These are phyloP conservation scores for Debaryomyces tyrocola DNA, from an alignment of 805 yeast species.

Conservation along the genomic window DNA sequence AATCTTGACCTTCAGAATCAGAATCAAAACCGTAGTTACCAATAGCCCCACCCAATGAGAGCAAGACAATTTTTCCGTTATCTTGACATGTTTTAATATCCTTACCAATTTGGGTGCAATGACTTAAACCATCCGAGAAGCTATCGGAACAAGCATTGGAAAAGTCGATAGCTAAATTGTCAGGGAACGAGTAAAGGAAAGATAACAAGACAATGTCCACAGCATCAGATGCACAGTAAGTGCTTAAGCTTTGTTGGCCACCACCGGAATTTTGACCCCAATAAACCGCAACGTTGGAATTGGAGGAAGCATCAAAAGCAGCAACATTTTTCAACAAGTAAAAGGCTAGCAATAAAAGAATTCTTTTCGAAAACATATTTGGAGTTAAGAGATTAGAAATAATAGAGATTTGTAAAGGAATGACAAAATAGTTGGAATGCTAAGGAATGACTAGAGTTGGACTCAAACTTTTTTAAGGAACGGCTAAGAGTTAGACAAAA, in stretches of 20 bases:
- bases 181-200: slow-evolving; percentile 64
- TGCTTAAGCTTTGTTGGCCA: slow-evolving; percentile 35
- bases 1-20: slow-evolving; percentile 52
- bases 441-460: slow-evolving; percentile 5
- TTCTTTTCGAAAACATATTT: neutral
- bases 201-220: slow-evolving; percentile 75
- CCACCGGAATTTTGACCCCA: slow-evolving; percentile 31
- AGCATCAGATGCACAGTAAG: slow-evolving; percentile 65
- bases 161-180: slow-evolving; percentile 32
- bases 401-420: neutral
- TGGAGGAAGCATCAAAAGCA: slow-evolving; percentile 15
- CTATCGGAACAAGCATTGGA: slow-evolving; percentile 49
- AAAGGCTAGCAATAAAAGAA: slow-evolving; percentile 2
- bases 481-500: neutral
- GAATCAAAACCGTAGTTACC: slow-evolving; percentile 41
- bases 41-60: slow-evolving; percentile 63
- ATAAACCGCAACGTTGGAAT: slow-evolving; percentile 26
- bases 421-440: neutral
- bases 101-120: slow-evolving; percentile 44
- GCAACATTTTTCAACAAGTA: neutral
- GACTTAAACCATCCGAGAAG: slow-evolving; percentile 43
- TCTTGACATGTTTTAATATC: slow-evolving; percentile 77
- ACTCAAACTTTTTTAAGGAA: neutral
- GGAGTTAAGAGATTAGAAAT: neutral
- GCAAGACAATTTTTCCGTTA: slow-evolving; percentile 71